Conservation (phyloP, 2,329 filamentous ascomycete species). For the Neofusicoccum laricinum region DNA sequence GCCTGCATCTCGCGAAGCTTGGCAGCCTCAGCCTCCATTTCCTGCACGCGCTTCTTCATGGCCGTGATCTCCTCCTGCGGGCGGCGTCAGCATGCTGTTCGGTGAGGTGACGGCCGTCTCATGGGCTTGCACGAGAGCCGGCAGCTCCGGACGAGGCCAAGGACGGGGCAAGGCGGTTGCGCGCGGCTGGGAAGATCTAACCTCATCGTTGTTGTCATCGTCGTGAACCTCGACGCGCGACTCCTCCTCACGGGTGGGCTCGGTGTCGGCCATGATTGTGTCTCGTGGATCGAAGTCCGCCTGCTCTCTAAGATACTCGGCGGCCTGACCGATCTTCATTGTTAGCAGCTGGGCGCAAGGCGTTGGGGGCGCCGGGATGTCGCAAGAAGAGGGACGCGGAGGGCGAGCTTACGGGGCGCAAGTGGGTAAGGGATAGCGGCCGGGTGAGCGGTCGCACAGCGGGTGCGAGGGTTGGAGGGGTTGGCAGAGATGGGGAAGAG, state of each 20-base stretch:
- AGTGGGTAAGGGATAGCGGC: too few relatives aligned
- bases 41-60: conserved; percentile 53
- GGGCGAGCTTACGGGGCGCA: background rate
- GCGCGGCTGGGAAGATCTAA: conserved; percentile 19
- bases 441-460: background rate
- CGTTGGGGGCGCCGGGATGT: background rate
- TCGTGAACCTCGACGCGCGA: conserved; percentile 31
- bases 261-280: conserved; percentile 19
- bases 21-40: conserved; percentile 58
- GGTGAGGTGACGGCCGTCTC: background rate
- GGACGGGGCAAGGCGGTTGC: background rate
- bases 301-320: background rate
- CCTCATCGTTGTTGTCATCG: conserved; percentile 33
- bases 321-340: background rate
- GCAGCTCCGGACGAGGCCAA: background rate
- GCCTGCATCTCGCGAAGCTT: conserved; percentile 57
- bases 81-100: background rate
- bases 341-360: background rate
- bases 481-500: too few relatives aligned
- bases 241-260: conserved; percentile 14
- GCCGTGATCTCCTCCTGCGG: conserved; percentile 43
- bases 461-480: background rate
- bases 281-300: background rate
- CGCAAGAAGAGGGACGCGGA: background rate
- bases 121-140: background rate